phyloP scores from a whole-genome alignment of 257 asterid species.

The Thymus mandschuricus region DNA sequence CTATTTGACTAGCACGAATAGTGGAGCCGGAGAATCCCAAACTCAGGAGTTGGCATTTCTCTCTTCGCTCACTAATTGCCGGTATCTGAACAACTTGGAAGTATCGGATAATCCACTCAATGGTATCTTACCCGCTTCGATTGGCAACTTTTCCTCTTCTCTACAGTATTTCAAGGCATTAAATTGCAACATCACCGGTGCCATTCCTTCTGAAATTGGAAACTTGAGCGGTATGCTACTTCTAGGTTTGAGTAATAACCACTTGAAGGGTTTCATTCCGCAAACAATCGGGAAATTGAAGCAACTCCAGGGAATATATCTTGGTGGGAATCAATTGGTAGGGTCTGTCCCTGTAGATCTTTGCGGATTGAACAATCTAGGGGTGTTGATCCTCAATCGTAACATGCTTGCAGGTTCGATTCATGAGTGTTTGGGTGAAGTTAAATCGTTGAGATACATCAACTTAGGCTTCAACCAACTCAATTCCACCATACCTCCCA shows the following conservation, averaged over 20 bases:
- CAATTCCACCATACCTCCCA: conserved; percentile 1
- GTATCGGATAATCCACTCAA: not conserved
- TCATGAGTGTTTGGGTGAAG: not conserved
- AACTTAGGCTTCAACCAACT: not conserved
- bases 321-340: not conserved
- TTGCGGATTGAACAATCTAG: not conserved
- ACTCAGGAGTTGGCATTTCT: conserved; percentile 2
- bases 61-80: not conserved
- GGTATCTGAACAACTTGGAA: not conserved
- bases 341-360: not conserved
- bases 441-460: not conserved
- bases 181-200: not conserved
- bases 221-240: not conserved
- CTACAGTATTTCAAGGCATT: not conserved
- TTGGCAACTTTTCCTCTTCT: not conserved
- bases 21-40: not conserved
- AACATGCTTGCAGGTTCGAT: not conserved
- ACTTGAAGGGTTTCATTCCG: not conserved
- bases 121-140: not conserved
- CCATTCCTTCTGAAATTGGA: not conserved
- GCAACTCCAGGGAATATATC: not conserved
- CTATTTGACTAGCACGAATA: not conserved
- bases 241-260: not conserved
- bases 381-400: not conserved
- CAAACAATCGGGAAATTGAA: not conserved